These are phyloP conservation scores for Hymenoscyphus infarciens DNA, from an alignment of 2,329 filamentous ascomycete genomes.

Conservation along the genomic window DNA sequence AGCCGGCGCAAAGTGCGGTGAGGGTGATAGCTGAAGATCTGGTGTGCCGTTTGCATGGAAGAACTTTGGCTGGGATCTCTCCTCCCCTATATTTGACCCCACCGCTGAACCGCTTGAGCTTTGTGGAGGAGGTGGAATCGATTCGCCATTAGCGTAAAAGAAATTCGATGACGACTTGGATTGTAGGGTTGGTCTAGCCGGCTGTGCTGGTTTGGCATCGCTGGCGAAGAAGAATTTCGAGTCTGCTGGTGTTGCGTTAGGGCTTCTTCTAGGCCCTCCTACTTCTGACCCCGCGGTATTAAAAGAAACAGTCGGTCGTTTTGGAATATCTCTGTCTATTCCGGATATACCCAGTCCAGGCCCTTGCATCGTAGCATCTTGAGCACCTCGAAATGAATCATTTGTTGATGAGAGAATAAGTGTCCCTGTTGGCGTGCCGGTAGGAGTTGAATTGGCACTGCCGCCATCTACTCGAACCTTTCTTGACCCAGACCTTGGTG, in stretches of 20 bases:
- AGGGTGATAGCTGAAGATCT: slow-evolving; percentile 42
- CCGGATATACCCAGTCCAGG: slow-evolving; percentile 27
- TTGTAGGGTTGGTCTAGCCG: slow-evolving; percentile 23
- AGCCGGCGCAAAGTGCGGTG: slow-evolving; percentile 38
- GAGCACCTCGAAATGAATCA: slow-evolving; percentile 34
- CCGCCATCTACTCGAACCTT: slow-evolving; percentile 60
- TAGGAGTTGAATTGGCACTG: slow-evolving; percentile 64
- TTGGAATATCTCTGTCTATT: slow-evolving; percentile 30
- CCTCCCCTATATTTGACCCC: slow-evolving; percentile 31
- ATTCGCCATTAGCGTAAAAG: slow-evolving; percentile 49
- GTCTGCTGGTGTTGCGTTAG: slow-evolving; percentile 35
- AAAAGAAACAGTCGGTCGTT: slow-evolving; percentile 39
- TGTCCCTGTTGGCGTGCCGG: slow-evolving; percentile 50
- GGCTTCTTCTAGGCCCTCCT: slow-evolving; percentile 29
- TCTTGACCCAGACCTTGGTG: slow-evolving; percentile 72
- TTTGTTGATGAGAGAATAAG: slow-evolving; percentile 35
- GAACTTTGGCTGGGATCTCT: slow-evolving; percentile 55
- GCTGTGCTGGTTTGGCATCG: slow-evolving; percentile 55
- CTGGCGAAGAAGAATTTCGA: slow-evolving; percentile 91
- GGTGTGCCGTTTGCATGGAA: slow-evolving; percentile 69
- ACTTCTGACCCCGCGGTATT: slow-evolving; percentile 39
- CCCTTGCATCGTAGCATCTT: slow-evolving; percentile 28
- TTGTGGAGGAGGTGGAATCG: slow-evolving; percentile 35
- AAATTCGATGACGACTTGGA: slow-evolving; percentile 40
- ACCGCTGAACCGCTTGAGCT: slow-evolving; percentile 29